Base-by-base conservation (phyloP, 164 flowering plant species). In the Platanus orientalis region DNA sequence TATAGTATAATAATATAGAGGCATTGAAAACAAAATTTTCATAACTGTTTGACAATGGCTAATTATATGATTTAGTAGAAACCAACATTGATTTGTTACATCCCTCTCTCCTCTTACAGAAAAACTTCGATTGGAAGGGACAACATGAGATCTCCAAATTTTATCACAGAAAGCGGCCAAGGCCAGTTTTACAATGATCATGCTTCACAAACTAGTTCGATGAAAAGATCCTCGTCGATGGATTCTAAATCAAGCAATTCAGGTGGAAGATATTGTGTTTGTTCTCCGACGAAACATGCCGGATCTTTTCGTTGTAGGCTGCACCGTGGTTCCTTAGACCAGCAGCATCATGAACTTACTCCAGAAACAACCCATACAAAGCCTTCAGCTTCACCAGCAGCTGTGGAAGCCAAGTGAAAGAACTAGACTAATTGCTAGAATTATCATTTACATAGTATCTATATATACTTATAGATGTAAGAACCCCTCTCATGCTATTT, bases 221-320 rank as follows among this genome's bases (percentile, higher is more conserved):
- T 68, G 71, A 68, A 30, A 64, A 54, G 44, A 29, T 54, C 71
- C 17, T 54, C 54, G 54, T 68, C 71, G 23, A 45, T 65, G 3
- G 71, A 68, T 32, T 68, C 71, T 21, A 27, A 54, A 16, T 61
- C 65, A 3, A 45, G 65, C 60, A n/a, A 42, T 42, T 14, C 40
- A 6, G 45, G 54, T 12, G 29, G 30, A 32, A 68, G 21, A 25
- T 10, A 54, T 13, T 68, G 71, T 23, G 54, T 68, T 3, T 68
- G 71, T 44, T 60, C 71, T 27, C 71, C 71, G 0, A 68, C 71
- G 7, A 54, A 60, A 21, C 71, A 61, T n/a, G 55, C 14, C 6
- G 71, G 71, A 24, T 68, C 71, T 4, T 68, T 68, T 47, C 71
- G 71, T 4, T 68, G 71, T 61, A 12, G 71, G 49, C 32, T 60